phyloP scores from a whole-genome alignment of 768 basidiomycete species.

The Boletus coccyginus region DNA sequence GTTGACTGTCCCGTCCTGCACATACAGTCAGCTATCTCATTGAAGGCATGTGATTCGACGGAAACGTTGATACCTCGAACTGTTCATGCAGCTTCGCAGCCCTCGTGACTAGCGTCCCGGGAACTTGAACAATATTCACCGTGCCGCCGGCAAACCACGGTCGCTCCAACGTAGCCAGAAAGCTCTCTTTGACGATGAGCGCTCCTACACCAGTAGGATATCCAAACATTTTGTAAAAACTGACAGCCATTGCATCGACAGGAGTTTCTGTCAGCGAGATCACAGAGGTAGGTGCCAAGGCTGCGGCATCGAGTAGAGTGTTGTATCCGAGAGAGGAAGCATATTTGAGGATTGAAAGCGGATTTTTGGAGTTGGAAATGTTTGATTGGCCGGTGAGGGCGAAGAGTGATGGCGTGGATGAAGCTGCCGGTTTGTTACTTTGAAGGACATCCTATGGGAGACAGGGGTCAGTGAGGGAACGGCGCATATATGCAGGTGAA shows the following conservation, averaged over 20 bases:
- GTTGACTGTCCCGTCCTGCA: conserved; percentile 82
- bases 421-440: conserved; percentile 43
- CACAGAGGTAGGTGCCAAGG: conserved; percentile 68
- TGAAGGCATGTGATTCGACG: not conserved
- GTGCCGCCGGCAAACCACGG: conserved; percentile 88
- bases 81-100: conserved; percentile 61
- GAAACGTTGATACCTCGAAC: conserved; percentile 58
- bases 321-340: conserved; percentile 69
- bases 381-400: conserved; percentile 82
- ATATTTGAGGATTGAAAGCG: conserved; percentile 60
- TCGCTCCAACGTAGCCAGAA: conserved; percentile 56
- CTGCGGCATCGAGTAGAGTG: conserved; percentile 80
- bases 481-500: conserved; percentile 18
- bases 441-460: conserved; percentile 51
- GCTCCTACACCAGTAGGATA: conserved; percentile 85
- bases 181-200: conserved; percentile 68
- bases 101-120: conserved; percentile 65
- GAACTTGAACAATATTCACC: conserved; percentile 81
- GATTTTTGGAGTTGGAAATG: conserved; percentile 71
- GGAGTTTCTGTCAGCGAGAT: conserved; percentile 64
- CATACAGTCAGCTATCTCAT: conserved; percentile 10
- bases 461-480: not conserved
- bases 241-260: conserved; percentile 80
- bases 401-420: conserved; percentile 52
- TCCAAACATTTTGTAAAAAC: conserved; percentile 91